Base-by-base conservation (phyloP, 176 grass and related monocot species). In the Melocanna baccifera region DNA sequence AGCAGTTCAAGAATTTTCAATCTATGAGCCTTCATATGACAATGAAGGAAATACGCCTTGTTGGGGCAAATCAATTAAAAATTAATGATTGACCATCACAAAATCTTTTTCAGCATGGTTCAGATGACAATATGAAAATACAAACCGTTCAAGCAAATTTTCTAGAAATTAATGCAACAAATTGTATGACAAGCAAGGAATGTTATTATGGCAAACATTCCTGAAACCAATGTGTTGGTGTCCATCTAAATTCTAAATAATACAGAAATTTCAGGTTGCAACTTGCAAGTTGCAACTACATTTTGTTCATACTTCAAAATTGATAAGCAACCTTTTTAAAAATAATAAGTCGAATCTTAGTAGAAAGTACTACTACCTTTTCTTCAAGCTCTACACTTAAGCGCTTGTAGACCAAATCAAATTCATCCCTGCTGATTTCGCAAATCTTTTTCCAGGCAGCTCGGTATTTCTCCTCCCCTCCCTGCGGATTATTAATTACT, bases 401-500 rank as follows among this genome's bases (percentile, higher is more conserved):
- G 74, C 84, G 93, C 78, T 91, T 79, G 87, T 99, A 99, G 16
- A 99, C 93, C 75, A 87, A 77, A 20, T 91, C 88, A 84, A 99
- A 99, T 88, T 99, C 96, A 6, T 69, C 87, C 85, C 93, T 90
- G 83, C 96, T 99, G 47, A 99, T 86, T 83, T 96, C 96, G 76
- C 96, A 99, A 34, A 99, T 99, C 52, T 94, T 99, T 87, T 91
- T 75, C 96, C 96, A 99, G 71, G 96, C 96, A 79, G 90, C 81
- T 50, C 91, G 77, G 58, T 99, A 96, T 87, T 75, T 94, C 10
- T 69, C 88, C 56, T 96, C 93, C 37, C 93, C 96, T 78, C 96
- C 86, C 96, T 99, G 75, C 52, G 80, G 37, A 78, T 85, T 32
- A 83, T 61, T 83, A 47, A 79, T 67, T 29, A 22, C 37, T 80